Conservation (phyloP, 2,329 filamentous ascomycete species). For the Sclerotinia sclerotiorum region DNA sequence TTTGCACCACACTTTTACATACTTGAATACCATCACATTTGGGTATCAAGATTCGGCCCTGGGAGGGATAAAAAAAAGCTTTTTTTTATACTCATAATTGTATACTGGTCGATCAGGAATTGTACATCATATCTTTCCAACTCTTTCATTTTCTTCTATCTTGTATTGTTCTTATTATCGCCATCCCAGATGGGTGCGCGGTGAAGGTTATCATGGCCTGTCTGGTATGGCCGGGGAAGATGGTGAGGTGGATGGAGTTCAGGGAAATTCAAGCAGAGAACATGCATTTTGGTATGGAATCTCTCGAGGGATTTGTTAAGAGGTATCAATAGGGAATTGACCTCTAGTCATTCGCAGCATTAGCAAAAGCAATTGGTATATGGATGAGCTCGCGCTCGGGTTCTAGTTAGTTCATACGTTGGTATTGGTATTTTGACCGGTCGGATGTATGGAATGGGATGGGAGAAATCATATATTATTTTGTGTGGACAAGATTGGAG, state of each 20-base stretch:
- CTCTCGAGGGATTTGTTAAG: neutral
- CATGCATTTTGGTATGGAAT: conserved; percentile 14
- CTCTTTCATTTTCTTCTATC: conserved; percentile 3
- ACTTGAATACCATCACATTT: conserved; percentile 18
- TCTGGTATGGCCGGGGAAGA: conserved; percentile 2
- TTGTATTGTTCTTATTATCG: conserved; percentile 14
- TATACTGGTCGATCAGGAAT: conserved; percentile 22
- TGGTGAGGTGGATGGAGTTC: conserved; percentile 5
- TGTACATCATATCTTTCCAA: conserved; percentile 23
- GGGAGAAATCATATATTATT: neutral
- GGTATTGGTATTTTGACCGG: conserved; percentile 4
- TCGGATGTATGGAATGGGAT: neutral
- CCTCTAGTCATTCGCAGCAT: neutral
- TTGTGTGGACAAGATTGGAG: neutral
- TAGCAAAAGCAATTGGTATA: conserved; percentile 19
- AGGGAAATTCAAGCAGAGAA: neutral
- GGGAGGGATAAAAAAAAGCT: conserved; percentile 11
- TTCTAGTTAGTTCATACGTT: conserved; percentile 8
- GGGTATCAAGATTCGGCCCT: conserved; percentile 10
- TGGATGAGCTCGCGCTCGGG: conserved; percentile 16
- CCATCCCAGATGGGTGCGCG: neutral
- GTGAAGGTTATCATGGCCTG: neutral
- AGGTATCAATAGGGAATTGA: neutral
- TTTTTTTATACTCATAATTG: conserved; percentile 23
- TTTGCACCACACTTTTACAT: conserved; percentile 15